These are phyloP conservation scores for Penicillium carneum DNA, from an alignment of 2,329 filamentous ascomycete species.

Conservation along the genomic window DNA sequence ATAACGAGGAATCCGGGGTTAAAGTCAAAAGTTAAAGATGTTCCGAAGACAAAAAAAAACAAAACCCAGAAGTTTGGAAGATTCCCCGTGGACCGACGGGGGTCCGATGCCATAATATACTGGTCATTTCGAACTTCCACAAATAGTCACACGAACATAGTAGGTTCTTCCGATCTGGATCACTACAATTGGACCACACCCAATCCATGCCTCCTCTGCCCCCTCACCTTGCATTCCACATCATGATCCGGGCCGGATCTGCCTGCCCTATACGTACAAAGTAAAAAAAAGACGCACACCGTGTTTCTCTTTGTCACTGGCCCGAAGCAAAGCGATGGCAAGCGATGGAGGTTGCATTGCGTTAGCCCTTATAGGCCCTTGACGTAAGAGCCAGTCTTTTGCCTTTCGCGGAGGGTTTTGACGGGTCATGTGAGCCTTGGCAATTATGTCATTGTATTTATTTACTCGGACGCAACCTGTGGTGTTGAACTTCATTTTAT, in stretches of 20 bases:
- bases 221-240: conserved; percentile 15
- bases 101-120: conserved; percentile 11
- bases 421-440: conserved; percentile 22
- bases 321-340: conserved; percentile 46
- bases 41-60: background rate
- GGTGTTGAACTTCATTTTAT: conserved; percentile 1
- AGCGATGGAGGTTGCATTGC: conserved; percentile 35
- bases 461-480: background rate
- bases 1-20: conserved; percentile 14
- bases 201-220: background rate
- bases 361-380: conserved; percentile 26
- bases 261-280: conserved; percentile 18
- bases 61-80: background rate
- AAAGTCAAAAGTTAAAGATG: conserved; percentile 11
- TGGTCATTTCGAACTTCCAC: background rate
- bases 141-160: conserved; percentile 8
- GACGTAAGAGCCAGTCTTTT: conserved; percentile 22
- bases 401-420: conserved; percentile 17
- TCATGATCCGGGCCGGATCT: conserved; percentile 28
- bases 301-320: conserved; percentile 42
- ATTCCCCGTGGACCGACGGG: conserved; percentile 16
- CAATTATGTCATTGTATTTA: conserved; percentile 18
- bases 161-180: background rate
- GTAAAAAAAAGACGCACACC: conserved; percentile 6
- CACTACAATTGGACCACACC: conserved; percentile 7